Conservation (phyloP, 176 grass and related monocot genomes). For the Avena sativa region DNA sequence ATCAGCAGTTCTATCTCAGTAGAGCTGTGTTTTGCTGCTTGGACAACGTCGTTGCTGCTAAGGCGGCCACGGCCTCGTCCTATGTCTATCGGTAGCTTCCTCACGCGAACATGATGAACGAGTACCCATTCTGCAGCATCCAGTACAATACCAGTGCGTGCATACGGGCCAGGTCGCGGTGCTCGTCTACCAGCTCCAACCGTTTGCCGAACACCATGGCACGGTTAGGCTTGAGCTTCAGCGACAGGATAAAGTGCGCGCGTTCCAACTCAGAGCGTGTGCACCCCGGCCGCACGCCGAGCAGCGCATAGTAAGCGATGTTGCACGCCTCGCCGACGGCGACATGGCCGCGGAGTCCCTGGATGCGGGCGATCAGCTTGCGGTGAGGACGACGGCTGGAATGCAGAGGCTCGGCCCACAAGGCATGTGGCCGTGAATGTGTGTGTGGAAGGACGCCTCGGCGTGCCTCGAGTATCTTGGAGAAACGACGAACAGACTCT, state of each 20-base stretch:
- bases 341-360: slow-evolving; percentile 60
- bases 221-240: slow-evolving; percentile 94
- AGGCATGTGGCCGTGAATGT: too few species aligned
- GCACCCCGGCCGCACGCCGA: slow-evolving; percentile 71
- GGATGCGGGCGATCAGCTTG: slow-evolving; percentile 68
- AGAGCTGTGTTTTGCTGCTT: too few species aligned
- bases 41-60: not conserved
- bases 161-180: slow-evolving; percentile 83
- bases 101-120: slow-evolving; percentile 61
- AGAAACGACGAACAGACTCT: too few species aligned
- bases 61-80: slow-evolving; percentile 16
- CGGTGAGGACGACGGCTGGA: too few species aligned
- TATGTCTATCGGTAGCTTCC: slow-evolving; percentile 63
- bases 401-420: too few species aligned
- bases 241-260: slow-evolving; percentile 69
- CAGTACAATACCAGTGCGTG: slow-evolving; percentile 77
- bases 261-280: slow-evolving; percentile 82
- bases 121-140: slow-evolving; percentile 85
- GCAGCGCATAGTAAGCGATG: slow-evolving; percentile 69
- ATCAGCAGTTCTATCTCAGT: too few species aligned
- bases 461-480: too few species aligned
- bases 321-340: slow-evolving; percentile 62
- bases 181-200: slow-evolving; percentile 80
- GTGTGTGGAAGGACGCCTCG: too few species aligned
- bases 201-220: slow-evolving; percentile 66